Percentiles rank a stretch among this genome's conserved stretches.
phyloP scores from a whole-genome alignment of 257 asterid genomes.

The Schizonepeta tenuifolia region DNA sequence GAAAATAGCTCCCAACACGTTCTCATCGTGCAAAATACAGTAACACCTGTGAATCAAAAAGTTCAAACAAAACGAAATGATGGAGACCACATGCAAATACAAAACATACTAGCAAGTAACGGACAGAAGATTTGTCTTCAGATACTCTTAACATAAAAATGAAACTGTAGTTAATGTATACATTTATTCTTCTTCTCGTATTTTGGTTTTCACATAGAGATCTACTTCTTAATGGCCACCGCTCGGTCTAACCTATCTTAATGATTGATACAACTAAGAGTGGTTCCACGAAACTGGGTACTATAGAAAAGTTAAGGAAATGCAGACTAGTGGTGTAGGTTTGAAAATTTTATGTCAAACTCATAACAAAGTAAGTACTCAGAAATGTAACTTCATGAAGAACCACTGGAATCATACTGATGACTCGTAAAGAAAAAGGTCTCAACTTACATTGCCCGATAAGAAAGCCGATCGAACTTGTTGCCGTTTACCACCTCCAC shows the following conservation, averaged over 20 bases:
- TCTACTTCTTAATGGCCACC: too few relatives aligned
- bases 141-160: not conserved
- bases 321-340: too few relatives aligned
- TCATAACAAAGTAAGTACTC: too few relatives aligned
- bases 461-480: constrained; percentile 63
- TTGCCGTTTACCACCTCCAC: constrained; percentile 35
- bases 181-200: not conserved
- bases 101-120: not conserved
- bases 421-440: constrained; percentile 22
- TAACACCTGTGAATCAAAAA: constrained; percentile 65
- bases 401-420: constrained; percentile 9
- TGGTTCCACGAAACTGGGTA: too few relatives aligned
- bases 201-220: too few relatives aligned
- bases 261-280: too few relatives aligned
- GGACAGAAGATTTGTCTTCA: not conserved
- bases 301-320: too few relatives aligned
- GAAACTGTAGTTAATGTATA: not conserved
- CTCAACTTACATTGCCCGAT: constrained; percentile 77
- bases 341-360: too few relatives aligned
- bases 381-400: too few relatives aligned
- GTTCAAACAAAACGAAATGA: not conserved
- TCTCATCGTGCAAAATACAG: constrained; percentile 84
- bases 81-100: not conserved
- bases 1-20: constrained; percentile 83
- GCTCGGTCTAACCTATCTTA: not conserved